Percentiles rank a stretch among this genome's conserved stretches.
Conservation (phyloP, 441 rosid species). For the Croton setiger region DNA sequence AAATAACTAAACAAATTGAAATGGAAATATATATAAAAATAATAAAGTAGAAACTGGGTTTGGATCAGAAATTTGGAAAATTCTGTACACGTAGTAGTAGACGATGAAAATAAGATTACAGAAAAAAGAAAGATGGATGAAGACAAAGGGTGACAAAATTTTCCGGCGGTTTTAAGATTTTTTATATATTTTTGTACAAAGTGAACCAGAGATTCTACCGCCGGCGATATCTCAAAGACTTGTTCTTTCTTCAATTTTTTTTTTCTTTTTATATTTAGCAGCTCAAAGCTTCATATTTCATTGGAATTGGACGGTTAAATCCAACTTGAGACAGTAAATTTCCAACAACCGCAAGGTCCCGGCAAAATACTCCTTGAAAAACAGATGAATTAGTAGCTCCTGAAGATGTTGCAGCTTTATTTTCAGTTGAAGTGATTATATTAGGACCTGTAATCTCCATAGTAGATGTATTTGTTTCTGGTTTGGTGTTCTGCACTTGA, state of each 20-base stretch:
- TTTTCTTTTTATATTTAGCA: conserved; percentile 41
- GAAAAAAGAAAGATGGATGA: neutral
- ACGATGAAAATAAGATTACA: neutral
- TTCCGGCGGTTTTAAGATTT: conserved; percentile 32
- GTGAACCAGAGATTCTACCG: conserved; percentile 40
- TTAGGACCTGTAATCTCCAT: conserved; percentile 25
- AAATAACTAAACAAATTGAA: neutral
- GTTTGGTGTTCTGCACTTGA: conserved; percentile 32
- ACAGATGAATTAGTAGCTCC: conserved; percentile 32
- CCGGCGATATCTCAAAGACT: conserved; percentile 31
- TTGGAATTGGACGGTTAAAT: conserved; percentile 70
- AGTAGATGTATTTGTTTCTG: conserved; percentile 18
- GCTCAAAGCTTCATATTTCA: conserved; percentile 81
- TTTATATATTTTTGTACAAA: conserved; percentile 36
- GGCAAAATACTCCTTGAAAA: conserved; percentile 84
- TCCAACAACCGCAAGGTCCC: conserved; percentile 74
- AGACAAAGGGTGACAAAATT: conserved; percentile 51
- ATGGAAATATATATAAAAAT: neutral
- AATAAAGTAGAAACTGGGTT: conserved; percentile 19
- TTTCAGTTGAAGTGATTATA: conserved; percentile 25
- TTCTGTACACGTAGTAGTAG: conserved; percentile 41
- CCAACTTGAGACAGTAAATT: conserved; percentile 71
- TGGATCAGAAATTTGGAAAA: conserved; percentile 16
- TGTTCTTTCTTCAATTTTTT: conserved; percentile 2
- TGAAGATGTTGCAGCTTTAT: conserved; percentile 25